phyloP scores from a whole-genome alignment of 192 early-diverging fungal species.

The Coemansia biformis region DNA sequence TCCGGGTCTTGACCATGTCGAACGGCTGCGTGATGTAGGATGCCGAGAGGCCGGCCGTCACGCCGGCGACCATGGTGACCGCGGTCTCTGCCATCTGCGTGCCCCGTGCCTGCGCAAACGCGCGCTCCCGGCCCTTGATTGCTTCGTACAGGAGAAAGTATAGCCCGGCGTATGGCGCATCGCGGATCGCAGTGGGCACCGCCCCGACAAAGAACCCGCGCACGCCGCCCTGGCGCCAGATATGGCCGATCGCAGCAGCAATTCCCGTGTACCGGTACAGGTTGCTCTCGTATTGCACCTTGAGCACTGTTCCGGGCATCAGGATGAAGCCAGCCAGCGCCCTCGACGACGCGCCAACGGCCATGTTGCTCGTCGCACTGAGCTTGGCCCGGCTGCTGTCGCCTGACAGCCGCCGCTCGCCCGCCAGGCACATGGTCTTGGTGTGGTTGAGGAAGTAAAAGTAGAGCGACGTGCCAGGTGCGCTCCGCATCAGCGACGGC shows the following conservation, averaged over 20 bases:
- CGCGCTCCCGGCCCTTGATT: slow-evolving; percentile 54
- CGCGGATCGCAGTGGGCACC: slow-evolving; percentile 80
- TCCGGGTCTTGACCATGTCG: slow-evolving; percentile 88
- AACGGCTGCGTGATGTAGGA: slow-evolving; percentile 88
- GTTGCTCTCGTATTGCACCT: slow-evolving; percentile 87
- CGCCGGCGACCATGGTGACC: slow-evolving; percentile 59
- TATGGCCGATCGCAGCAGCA: slow-evolving; percentile 58
- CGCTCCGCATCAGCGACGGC: slow-evolving; percentile 40
- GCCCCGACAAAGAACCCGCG: slow-evolving; percentile 82
- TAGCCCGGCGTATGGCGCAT: slow-evolving; percentile 86
- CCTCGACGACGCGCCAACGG: slow-evolving; percentile 64
- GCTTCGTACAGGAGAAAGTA: slow-evolving; percentile 87
- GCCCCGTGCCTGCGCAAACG: slow-evolving; percentile 18
- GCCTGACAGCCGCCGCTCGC: slow-evolving; percentile 14
- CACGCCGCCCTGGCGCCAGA: slow-evolving; percentile 63
- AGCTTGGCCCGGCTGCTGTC: slow-evolving; percentile 26
- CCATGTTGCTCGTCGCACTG: slow-evolving; percentile 60
- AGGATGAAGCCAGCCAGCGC: slow-evolving; percentile 75
- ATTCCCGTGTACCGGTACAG: slow-evolving; percentile 77
- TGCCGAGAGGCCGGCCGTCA: slow-evolving; percentile 65
- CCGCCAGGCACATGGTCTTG: slow-evolving; percentile 12
- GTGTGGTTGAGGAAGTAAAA: slow-evolving; percentile 56
- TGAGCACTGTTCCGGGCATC: slow-evolving; percentile 93
- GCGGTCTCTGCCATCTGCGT: slow-evolving; percentile 52
- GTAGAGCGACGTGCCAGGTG: slow-evolving; percentile 56